Conservation (phyloP, 2,329 filamentous ascomycete genomes). For the Beauveria australis region DNA sequence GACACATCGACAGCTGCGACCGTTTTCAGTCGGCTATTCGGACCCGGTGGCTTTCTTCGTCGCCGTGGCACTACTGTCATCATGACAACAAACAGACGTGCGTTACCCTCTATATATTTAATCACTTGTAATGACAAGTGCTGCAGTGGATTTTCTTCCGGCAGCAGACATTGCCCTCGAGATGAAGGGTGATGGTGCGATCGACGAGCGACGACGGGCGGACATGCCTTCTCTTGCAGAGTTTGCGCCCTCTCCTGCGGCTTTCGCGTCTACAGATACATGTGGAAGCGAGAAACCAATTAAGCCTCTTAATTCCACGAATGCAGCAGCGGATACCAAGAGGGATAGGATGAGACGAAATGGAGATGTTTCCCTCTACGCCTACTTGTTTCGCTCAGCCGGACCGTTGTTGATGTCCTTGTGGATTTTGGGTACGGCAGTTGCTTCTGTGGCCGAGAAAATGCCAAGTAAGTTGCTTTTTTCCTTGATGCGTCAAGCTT, state of each 20-base stretch:
- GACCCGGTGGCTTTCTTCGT: slow-evolving; percentile 31
- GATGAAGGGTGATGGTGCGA: background rate
- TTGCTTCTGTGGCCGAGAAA: background rate
- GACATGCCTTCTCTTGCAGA: too few relatives aligned
- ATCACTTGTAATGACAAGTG: too few relatives aligned
- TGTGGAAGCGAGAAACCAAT: too few relatives aligned
- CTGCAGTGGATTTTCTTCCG: background rate
- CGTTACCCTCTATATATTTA: background rate
- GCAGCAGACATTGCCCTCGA: background rate
- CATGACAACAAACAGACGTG: background rate
- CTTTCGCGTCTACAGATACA: too few relatives aligned
- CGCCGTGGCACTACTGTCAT: background rate
- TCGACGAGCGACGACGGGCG: background rate
- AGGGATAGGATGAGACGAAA: background rate
- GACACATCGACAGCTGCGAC: slow-evolving; percentile 33
- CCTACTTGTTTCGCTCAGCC: background rate
- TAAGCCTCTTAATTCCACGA: background rate
- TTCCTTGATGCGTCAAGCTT: background rate
- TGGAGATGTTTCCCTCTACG: background rate
- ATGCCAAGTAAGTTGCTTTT: background rate
- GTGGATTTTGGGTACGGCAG: background rate
- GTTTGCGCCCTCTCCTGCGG: too few relatives aligned
- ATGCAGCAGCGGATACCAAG: background rate
- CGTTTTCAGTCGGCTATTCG: slow-evolving; percentile 34
- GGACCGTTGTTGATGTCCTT: background rate